phyloP scores from a whole-genome alignment of 768 basidiomycete genomes.

The Crassisporium funariophilum region DNA sequence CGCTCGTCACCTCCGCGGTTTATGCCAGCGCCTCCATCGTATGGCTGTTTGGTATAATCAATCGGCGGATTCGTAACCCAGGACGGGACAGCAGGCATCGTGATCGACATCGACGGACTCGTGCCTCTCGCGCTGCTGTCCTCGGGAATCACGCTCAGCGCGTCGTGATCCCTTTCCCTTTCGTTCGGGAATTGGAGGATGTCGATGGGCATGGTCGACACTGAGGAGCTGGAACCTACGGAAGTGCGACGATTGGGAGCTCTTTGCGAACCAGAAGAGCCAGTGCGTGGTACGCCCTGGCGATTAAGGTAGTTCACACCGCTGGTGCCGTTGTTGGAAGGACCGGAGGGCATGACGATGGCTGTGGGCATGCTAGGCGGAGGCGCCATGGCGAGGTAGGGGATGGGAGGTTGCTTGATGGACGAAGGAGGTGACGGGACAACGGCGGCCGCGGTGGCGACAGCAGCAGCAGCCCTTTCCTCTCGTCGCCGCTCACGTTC shows the following conservation, averaged over 20 bases:
- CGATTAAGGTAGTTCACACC: not conserved
- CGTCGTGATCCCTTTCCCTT: constrained; percentile 7
- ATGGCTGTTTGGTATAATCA: constrained; percentile 1
- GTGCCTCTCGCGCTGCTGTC: constrained; percentile 9
- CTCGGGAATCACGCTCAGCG: constrained; percentile 19
- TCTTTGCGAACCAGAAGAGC: constrained; percentile 17
- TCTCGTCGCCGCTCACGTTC: not conserved
- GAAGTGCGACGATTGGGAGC: constrained; percentile 8
- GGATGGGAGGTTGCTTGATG: constrained; percentile 11
- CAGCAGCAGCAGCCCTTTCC: constrained; percentile 8
- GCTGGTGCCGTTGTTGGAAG: not conserved
- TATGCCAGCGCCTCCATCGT: not conserved
- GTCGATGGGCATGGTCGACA: constrained; percentile 14
- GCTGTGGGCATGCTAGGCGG: constrained; percentile 18
- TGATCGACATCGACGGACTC: constrained; percentile 2
- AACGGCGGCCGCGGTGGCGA: constrained; percentile 13
- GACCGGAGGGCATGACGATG: constrained; percentile 5
- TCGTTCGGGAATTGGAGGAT: constrained; percentile 17
- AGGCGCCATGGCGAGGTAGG: constrained; percentile 26
- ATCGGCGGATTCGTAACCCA: constrained; percentile 10
- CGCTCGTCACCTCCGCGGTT: not conserved
- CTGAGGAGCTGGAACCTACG: constrained; percentile 11
- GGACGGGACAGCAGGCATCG: not conserved
- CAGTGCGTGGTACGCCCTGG: constrained; percentile 14
- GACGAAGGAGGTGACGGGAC: no score